A percentile compares a stretch with the other conserved stretches of the same genome.
Conservation (phyloP, 2,329 filamentous ascomycete species). For the Moelleriella libera region DNA sequence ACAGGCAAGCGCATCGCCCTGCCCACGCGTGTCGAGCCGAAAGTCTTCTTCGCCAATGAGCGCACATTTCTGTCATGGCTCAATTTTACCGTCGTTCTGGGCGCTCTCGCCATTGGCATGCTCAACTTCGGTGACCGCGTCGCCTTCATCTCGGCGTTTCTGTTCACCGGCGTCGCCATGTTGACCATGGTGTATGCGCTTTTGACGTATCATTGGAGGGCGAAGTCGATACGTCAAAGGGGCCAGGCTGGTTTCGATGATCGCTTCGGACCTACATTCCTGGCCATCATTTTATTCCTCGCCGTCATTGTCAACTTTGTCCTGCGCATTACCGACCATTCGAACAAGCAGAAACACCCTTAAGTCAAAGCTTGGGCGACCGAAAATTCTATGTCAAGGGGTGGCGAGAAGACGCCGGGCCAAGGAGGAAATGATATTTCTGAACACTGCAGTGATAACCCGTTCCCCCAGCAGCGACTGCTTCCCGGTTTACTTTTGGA, state of each 20-base stretch:
- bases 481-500: no score
- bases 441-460: no score
- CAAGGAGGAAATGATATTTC: not conserved
- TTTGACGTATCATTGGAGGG: slow-evolving; percentile 92
- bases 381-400: not conserved
- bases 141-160: slow-evolving; percentile 82
- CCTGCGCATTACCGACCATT: slow-evolving; percentile 45
- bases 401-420: not conserved
- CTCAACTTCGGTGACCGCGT: slow-evolving; percentile 95
- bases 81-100: slow-evolving; percentile 98
- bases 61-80: slow-evolving; percentile 98
- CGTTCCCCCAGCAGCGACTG: no score
- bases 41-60: slow-evolving; percentile 99
- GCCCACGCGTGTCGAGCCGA: slow-evolving; percentile 93
- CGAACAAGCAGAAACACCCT: slow-evolving; percentile 21
- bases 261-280: slow-evolving; percentile 79
- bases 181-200: slow-evolving; percentile 91
- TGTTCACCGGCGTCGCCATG: slow-evolving; percentile 93
- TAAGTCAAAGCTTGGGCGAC: not conserved
- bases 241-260: slow-evolving; percentile 96
- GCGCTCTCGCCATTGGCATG: slow-evolving; percentile 89
- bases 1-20: slow-evolving; percentile 95
- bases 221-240: slow-evolving; percentile 77
- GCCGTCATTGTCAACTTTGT: slow-evolving; percentile 97
- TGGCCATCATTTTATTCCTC: slow-evolving; percentile 72